Evolutionary conservation across 768 basidiomycete species (phyloP).

Genomic region (Kondoa subrosea): DNA sequence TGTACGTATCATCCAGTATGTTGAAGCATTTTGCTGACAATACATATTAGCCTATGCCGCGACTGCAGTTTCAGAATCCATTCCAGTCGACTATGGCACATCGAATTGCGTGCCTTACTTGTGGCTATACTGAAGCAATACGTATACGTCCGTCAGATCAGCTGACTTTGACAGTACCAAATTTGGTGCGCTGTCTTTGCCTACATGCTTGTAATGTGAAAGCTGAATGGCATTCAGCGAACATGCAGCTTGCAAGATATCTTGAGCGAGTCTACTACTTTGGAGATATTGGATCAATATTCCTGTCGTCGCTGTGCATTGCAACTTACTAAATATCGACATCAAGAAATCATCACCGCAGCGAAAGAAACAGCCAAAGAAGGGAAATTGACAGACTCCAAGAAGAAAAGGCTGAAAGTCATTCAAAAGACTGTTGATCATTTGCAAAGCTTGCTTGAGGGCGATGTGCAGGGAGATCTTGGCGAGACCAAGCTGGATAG

Average conservation of each 20-base stretch:
- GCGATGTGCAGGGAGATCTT: constrained; percentile 65
- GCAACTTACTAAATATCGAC: constrained; percentile 51
- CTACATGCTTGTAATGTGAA: constrained; percentile 4
- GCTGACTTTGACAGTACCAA: constrained; percentile 18
- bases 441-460: constrained; percentile 49
- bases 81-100: constrained; percentile 87
- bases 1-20: too few relatives aligned
- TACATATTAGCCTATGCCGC: too few relatives aligned
- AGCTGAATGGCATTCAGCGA: constrained; percentile 35
- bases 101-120: constrained; percentile 65
- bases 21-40: too few relatives aligned
- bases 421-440: constrained; percentile 47
- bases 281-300: constrained; percentile 69
- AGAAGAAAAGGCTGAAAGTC: constrained; percentile 59
- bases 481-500: constrained; percentile 65
- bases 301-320: constrained; percentile 84
- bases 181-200: constrained; percentile 11
- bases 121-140: constrained; percentile 63
- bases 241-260: constrained; percentile 62
- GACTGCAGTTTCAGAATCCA: constrained; percentile 46
- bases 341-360: constrained; percentile 45
- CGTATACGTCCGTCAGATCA: constrained; percentile 6
- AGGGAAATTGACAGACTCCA: constrained; percentile 43
- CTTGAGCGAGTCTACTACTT: constrained; percentile 68
- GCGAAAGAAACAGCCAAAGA: constrained; percentile 17